Conservation (phyloP, 345 rosid genomes). For the Aegle marmelos region DNA sequence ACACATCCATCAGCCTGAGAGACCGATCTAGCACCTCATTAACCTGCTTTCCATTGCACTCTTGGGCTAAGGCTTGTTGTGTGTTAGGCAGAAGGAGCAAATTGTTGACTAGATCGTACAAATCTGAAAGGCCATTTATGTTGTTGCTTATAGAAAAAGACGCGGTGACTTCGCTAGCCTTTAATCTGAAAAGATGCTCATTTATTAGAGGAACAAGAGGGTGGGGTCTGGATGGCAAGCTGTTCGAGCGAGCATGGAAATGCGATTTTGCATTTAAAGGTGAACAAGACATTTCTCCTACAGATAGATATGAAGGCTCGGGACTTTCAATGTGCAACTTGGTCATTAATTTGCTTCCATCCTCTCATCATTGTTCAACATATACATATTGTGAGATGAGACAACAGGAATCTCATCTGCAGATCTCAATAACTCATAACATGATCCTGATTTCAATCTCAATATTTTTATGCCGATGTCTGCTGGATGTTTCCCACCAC, state of each 20-base stretch:
- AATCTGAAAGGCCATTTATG: slow-evolving; percentile 25
- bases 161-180: slow-evolving; percentile 4
- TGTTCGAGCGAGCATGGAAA: slow-evolving; percentile 44
- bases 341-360: background rate
- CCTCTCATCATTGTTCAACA: background rate
- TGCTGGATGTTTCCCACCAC: background rate
- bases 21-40: slow-evolving; percentile 19
- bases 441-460: slow-evolving; percentile 3
- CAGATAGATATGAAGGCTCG: background rate
- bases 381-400: background rate
- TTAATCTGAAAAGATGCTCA: slow-evolving; percentile 31
- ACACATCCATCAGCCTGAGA: slow-evolving; percentile 28
- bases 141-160: slow-evolving; percentile 12
- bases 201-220: slow-evolving; percentile 34
- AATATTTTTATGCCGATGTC: background rate
- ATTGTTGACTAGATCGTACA: slow-evolving; percentile 31
- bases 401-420: slow-evolving; percentile 19
- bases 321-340: slow-evolving; percentile 2
- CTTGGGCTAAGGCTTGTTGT: slow-evolving; percentile 2
- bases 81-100: background rate
- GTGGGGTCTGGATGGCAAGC: slow-evolving; percentile 43
- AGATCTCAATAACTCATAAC: background rate
- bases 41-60: background rate
- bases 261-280: background rate
- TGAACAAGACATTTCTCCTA: slow-evolving; percentile 29